Evolutionary conservation across 2,329 filamentous ascomycete genomes (phyloP).

Genomic region (Rhytidhysteron rufulum): DNA sequence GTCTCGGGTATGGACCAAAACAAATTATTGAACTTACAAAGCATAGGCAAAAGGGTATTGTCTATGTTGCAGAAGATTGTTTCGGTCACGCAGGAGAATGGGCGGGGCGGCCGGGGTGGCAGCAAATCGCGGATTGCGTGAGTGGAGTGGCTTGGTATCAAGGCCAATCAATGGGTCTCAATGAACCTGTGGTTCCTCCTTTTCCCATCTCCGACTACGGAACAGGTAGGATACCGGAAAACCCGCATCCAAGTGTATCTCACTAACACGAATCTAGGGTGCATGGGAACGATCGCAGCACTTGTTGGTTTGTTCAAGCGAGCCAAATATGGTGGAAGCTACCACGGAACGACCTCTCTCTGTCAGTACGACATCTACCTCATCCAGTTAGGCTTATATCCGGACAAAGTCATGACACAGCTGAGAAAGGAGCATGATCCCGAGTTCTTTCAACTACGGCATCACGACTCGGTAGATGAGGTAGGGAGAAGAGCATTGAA

Average conservation of each 20-base stretch:
- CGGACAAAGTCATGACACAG: constrained; percentile 49
- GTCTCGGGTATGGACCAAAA: constrained; percentile 60
- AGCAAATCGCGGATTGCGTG: constrained; percentile 67
- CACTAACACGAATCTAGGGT: no score
- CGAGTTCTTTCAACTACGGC: constrained; percentile 55
- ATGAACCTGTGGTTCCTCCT: constrained; percentile 63
- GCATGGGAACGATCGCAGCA: constrained; percentile 66
- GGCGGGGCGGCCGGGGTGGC: constrained; percentile 64
- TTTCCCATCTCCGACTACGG: constrained; percentile 62
- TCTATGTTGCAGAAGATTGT: constrained; percentile 69
- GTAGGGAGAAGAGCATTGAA: constrained; percentile 58
- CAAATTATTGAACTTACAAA: constrained; percentile 51
- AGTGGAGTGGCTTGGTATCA: constrained; percentile 60
- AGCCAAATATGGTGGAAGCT: constrained; percentile 61
- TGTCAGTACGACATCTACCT: constrained; percentile 67
- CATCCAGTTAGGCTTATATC: constrained; percentile 57
- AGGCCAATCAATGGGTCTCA: constrained; percentile 57
- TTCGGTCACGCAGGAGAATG: constrained; percentile 65
- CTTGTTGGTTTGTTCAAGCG: constrained; percentile 61
- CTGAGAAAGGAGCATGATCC: constrained; percentile 48
- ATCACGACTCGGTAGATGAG: constrained; percentile 62
- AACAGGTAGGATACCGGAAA: no score
- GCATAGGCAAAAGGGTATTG: constrained; percentile 57
- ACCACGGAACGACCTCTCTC: constrained; percentile 61
- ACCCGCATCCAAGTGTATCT: no score